Percentiles rank a stretch among this genome's conserved stretches.
Evolutionary conservation across 768 basidiomycete genomes (phyloP).

Genomic region (Tubosaeta brunneosetosa): DNA sequence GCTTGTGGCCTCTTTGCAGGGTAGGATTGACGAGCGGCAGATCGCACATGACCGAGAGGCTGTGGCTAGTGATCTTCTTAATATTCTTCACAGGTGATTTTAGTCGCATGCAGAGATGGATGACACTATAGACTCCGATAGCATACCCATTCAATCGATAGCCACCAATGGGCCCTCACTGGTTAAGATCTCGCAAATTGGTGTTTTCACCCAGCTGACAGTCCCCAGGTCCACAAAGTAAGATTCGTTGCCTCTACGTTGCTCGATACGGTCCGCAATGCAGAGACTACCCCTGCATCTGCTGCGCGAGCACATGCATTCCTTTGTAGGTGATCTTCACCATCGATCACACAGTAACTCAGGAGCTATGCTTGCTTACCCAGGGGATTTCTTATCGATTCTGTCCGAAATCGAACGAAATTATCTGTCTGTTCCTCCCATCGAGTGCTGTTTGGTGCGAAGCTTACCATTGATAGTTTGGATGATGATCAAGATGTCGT

Average conservation of each 20-base stretch:
- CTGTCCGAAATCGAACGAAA: conserved; percentile 88
- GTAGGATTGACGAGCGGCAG: conserved; percentile 56
- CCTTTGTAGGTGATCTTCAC: conserved; percentile 52
- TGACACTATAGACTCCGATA: conserved; percentile 26
- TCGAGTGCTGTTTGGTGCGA: neutral
- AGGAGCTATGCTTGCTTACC: conserved; percentile 2
- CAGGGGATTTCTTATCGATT: conserved; percentile 91
- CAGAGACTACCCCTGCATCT: conserved; percentile 72
- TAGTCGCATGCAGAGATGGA: neutral
- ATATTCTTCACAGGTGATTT: conserved; percentile 72
- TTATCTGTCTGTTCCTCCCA: conserved; percentile 58
- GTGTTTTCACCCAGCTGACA: neutral
- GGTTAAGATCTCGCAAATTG: conserved; percentile 34
- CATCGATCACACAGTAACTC: neutral
- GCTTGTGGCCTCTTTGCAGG: conserved; percentile 64
- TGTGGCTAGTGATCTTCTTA: conserved; percentile 82
- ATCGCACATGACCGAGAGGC: conserved; percentile 74
- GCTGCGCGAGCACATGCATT: conserved; percentile 85
- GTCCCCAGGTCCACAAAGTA: conserved; percentile 76
- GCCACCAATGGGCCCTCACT: conserved; percentile 83
- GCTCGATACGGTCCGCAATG: conserved; percentile 77
- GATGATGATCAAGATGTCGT: conserved; percentile 39
- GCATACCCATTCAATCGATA: conserved; percentile 90
- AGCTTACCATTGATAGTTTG: conserved; percentile 40
- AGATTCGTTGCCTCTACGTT: conserved; percentile 90